Conservation (phyloP, 163 green algal species). For the Chloromonas sp. region DNA sequence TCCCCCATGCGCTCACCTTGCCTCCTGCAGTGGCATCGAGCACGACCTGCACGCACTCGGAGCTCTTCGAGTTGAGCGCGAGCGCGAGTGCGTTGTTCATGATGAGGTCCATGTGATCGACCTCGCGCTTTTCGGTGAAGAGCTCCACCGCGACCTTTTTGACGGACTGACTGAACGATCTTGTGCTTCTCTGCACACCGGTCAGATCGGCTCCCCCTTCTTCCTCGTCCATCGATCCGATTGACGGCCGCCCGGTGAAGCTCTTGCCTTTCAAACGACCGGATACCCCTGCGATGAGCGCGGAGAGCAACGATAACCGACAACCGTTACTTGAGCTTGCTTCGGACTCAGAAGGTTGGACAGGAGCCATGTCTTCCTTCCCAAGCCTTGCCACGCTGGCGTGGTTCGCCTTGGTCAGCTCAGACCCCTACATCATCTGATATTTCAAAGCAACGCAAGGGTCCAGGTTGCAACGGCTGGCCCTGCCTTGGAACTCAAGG, state of each 20-base stretch:
- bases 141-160: constrained; percentile 44
- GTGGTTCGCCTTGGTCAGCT: too few species aligned
- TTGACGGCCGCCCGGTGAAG: not conserved
- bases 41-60: constrained; percentile 38
- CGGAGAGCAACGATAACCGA: too few species aligned
- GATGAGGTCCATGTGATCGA: constrained; percentile 39
- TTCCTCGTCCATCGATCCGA: not conserved
- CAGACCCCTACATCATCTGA: too few species aligned
- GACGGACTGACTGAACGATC: constrained; percentile 30
- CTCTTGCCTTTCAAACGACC: not conserved
- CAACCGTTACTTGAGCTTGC: too few species aligned
- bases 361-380: too few species aligned
- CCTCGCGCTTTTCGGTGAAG: constrained; percentile 33
- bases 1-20: constrained; percentile 9
- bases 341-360: too few species aligned
- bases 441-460: too few species aligned
- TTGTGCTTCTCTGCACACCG: constrained; percentile 16
- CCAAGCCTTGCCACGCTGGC: too few species aligned
- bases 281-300: not conserved
- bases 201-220: not conserved
- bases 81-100: constrained; percentile 42
- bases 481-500: too few species aligned
- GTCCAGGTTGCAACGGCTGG: too few species aligned
- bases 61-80: constrained; percentile 38
- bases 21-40: constrained; percentile 8